Conservation (phyloP, 345 rosid genomes). For the Aegle marmelos region DNA sequence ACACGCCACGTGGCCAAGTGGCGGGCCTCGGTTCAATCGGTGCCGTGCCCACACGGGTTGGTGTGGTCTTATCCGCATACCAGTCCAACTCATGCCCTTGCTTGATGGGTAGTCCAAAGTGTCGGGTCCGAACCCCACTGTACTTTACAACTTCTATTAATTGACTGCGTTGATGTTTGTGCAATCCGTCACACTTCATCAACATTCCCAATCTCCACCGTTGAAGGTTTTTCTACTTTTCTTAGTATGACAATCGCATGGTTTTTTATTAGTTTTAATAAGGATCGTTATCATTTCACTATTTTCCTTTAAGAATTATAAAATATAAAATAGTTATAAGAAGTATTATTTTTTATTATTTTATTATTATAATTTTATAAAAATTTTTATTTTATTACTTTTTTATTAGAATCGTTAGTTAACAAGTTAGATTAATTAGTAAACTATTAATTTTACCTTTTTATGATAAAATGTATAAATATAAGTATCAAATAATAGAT, state of each 20-base stretch:
- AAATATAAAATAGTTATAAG: too few relatives aligned
- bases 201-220: neutral
- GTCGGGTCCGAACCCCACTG: neutral
- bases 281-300: too few relatives aligned
- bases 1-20: constrained; percentile 27
- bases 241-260: neutral
- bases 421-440: rapidly evolving
- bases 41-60: constrained; percentile 33
- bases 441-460: too few relatives aligned
- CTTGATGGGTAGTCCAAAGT: neutral
- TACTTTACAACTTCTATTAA: neutral
- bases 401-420: rapidly evolving
- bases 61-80: constrained; percentile 21
- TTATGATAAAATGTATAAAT: too few relatives aligned
- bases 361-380: too few relatives aligned
- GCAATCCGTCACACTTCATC: neutral
- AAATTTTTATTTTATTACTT: too few relatives aligned
- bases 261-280: neutral
- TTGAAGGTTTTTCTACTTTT: neutral
- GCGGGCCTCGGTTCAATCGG: constrained; percentile 15
- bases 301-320: too few relatives aligned
- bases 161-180: neutral
- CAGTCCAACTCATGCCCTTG: constrained; percentile 12
- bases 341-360: too few relatives aligned
- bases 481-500: too few relatives aligned